phyloP scores from a whole-genome alignment of 2,329 filamentous ascomycete species.

The Aspergillus fischeri region DNA sequence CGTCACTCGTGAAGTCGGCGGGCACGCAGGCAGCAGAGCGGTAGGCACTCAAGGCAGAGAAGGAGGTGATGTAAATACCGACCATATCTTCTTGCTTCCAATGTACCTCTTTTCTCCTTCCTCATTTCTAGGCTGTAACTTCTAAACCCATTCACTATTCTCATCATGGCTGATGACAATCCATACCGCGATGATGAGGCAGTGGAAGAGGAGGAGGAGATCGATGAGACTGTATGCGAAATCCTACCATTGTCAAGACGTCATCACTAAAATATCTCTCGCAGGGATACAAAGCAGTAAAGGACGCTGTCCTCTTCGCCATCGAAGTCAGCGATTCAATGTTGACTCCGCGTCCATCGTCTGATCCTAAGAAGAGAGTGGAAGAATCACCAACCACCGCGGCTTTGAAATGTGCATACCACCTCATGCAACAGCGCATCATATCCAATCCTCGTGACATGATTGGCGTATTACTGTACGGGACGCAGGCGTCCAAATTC shows the following conservation, averaged over 20 bases:
- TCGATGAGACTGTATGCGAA: constrained; percentile 41
- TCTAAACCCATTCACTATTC: neutral
- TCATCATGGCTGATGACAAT: constrained; percentile 34
- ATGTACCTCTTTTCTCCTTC: neutral
- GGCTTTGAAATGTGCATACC: constrained; percentile 88
- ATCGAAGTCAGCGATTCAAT: constrained; percentile 90
- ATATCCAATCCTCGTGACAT: constrained; percentile 95
- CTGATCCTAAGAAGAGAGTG: constrained; percentile 69
- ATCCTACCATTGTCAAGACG: neutral
- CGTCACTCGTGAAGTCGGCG: constrained; percentile 15
- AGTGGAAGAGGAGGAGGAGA: constrained; percentile 44
- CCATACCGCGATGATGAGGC: constrained; percentile 37
- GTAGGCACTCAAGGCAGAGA: constrained; percentile 8
- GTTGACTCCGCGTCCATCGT: constrained; percentile 63
- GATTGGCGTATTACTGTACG: constrained; percentile 92
- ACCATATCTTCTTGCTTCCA: neutral
- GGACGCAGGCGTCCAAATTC: constrained; percentile 79
- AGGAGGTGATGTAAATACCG: neutral
- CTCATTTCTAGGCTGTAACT: neutral
- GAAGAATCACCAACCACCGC: constrained; percentile 74
- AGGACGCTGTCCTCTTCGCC: constrained; percentile 96
- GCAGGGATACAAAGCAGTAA: constrained; percentile 83
- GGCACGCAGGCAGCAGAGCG: constrained; percentile 19
- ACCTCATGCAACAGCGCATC: constrained; percentile 96
- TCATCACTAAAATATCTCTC: neutral